These are phyloP conservation scores for Saccharomyces hybrid DNA, from an alignment of 1,139 yeast species.

Conservation along the genomic window DNA sequence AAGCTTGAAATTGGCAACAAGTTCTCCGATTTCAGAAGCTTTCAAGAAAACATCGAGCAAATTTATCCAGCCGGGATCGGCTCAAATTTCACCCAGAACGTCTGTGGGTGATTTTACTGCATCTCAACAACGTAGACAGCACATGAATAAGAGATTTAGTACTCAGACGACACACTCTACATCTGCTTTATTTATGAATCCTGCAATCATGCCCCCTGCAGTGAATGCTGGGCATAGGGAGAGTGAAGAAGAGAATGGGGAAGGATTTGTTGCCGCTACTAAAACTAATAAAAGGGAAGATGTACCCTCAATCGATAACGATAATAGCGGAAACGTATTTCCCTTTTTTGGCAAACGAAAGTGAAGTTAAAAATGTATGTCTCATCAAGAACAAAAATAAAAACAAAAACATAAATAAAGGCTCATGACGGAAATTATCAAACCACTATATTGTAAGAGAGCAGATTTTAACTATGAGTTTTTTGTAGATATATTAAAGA, in stretches of 20 bases:
- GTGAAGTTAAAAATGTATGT: background rate
- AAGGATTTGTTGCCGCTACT: background rate
- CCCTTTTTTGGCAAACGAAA: background rate
- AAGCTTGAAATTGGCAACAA: background rate
- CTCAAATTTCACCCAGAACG: conserved; percentile 2
- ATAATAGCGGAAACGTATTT: background rate
- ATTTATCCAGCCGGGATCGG: background rate
- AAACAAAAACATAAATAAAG: too few species aligned
- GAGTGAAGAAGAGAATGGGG: background rate
- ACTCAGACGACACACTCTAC: conserved; percentile 2
- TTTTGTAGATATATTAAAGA: too few species aligned
- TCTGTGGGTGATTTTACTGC: background rate
- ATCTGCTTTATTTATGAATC: conserved; percentile 2
- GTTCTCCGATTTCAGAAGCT: conserved; percentile 1
- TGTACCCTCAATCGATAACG: background rate
- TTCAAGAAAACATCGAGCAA: background rate
- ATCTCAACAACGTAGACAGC: background rate
- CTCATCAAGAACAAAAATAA: too few species aligned
- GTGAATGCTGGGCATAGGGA: background rate
- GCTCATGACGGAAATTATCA: too few species aligned
- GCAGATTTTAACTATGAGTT: too few species aligned
- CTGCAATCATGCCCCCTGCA: conserved; percentile 5
- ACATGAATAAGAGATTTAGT: conserved; percentile 2
- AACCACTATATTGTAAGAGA: too few species aligned
- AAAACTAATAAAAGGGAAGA: background rate